Evolutionary conservation across 139 green algal genomes (phyloP).

Genomic region (Chlamydomonas sp.): DNA sequence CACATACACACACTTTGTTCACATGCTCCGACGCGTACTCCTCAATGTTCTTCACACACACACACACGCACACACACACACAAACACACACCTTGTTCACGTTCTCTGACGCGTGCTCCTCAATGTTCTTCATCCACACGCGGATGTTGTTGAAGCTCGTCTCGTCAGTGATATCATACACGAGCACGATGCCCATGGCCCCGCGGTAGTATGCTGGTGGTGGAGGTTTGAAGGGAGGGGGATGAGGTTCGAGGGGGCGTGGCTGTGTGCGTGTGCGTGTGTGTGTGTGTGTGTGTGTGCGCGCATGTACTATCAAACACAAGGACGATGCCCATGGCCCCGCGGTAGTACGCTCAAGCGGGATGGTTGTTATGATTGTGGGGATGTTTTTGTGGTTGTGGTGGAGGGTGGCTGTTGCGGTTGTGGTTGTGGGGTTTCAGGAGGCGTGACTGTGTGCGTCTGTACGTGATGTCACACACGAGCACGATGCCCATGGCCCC

Average conservation of each 20-base stretch:
- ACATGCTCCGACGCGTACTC: neutral
- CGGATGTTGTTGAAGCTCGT: constrained; percentile 93
- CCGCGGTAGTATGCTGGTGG: constrained; percentile 91
- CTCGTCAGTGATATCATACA: constrained; percentile 96
- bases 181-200: constrained; percentile 93
- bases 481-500: constrained; percentile 94
- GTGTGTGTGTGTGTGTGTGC: no score
- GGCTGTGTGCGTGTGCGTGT: no score
- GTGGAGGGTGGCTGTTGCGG: no score
- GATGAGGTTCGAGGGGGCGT: no score
- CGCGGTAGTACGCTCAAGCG: no score
- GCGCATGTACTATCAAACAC: no score
- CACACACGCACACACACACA: neutral
- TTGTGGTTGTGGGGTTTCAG: no score
- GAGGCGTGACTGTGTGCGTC: no score
- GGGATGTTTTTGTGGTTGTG: no score
- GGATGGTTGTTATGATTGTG: no score
- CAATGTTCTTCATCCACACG: constrained; percentile 98
- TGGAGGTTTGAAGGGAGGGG: neutral
- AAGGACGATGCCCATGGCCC: no score
- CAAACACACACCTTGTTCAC: constrained; percentile 78
- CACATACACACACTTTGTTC: neutral
- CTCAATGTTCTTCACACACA: neutral
- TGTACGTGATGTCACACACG: constrained; percentile 95
- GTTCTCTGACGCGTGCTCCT: constrained; percentile 87